Evolutionary conservation across 805 yeast species (phyloP), one percentile per base, ranked within the genome.

Genomic region (Metschnikowia dekortorum): DNA sequence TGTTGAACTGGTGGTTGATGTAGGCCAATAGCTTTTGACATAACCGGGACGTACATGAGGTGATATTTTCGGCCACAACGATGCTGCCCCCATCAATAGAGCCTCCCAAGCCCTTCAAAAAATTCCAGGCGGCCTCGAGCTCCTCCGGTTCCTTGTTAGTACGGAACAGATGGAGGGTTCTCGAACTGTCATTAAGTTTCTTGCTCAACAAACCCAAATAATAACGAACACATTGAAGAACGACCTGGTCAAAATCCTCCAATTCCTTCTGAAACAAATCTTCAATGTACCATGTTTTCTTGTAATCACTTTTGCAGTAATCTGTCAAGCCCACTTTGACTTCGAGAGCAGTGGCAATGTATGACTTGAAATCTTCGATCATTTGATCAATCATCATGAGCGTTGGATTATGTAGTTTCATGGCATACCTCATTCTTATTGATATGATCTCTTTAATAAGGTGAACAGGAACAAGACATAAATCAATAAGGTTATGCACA

Each of bases 341-440:
- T 55, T 82, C 86, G 14, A 89, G 75, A 0, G 96, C 91, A 33
- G 90, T 71, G 44, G 80, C 78, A 50, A 92, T 80, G 63, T 89
- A 89, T 2, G 84, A 78, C 57, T 84, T 84, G 63, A 92, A 86
- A 64, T 89, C 96, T 42, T 82, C 90, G 53, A 92, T 80, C 79
- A 89, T 85, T 68, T 92, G 97, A 66, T 94, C 99, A 58, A 94
- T 88, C 84, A 89, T 88, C 90, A 89, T 87, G 83, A 91, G 81
- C 0, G 97, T 90, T 1, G 97, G 96, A 59, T 85, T 87, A 47
- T 79, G 81, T 44, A 92, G 69, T 61, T 85, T 86, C 64, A 80
- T 76, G 2, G 97, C 96, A 63, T 88, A 90, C 1, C 77, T 72
- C 41, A 92, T 71, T 56, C 97, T 78, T 39, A 87, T 79, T 34